Evolutionary conservation across 2,329 filamentous ascomycete genomes (phyloP), one percentile per base, ranked within the genome.

Genomic region (Colletotrichum sp.): DNA sequence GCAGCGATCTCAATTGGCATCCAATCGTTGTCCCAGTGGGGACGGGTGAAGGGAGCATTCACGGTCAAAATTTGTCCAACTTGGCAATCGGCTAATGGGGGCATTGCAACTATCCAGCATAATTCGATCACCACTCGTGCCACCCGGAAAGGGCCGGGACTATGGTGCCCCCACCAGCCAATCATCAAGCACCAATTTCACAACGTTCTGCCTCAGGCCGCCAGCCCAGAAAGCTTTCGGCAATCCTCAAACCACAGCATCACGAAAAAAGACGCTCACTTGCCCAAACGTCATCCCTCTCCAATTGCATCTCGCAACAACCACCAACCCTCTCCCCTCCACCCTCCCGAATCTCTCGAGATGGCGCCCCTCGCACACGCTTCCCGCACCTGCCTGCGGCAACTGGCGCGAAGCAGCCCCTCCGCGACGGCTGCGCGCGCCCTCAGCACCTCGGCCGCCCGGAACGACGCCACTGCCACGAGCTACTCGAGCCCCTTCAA

Each of bases 311-410:
- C 59, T 60, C 64, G 73, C 73, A 76, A 73, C 62, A 36, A 36
- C 28, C 63, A 55, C 32, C 55, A 49, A 71, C 78, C 75, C 74
- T 74, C 70, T 70, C 65, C 73, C 76, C 67, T 73, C 76, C 75
- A 34, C 63, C 72, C 63, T 75, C 69, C 59, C 69, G 73, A 64
- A 65, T 55, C 71, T 77, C 79, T 79, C 84, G 85, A 85, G 82
- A 95, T 95, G 93, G 92, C 92, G 86, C 89, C 92, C 85, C 91
- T 95, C 86, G 87, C 92, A 83, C 90, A 90, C 84, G 90, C 92
- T 84, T 92, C 94, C 85, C 92, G 92, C 87, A 89, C 92, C 83
- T 90, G 95, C 85, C 89, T 94, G 89, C 93, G 93, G 86, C 85
- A 87, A 78, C 83, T 87, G 79, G 86, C 87, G 81, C 86, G 84